Evolutionary conservation across 495 filamentous ascomycete species (phyloP), one percentile per base, ranked within the genome.

Genomic region (Daldinia loculata): DNA sequence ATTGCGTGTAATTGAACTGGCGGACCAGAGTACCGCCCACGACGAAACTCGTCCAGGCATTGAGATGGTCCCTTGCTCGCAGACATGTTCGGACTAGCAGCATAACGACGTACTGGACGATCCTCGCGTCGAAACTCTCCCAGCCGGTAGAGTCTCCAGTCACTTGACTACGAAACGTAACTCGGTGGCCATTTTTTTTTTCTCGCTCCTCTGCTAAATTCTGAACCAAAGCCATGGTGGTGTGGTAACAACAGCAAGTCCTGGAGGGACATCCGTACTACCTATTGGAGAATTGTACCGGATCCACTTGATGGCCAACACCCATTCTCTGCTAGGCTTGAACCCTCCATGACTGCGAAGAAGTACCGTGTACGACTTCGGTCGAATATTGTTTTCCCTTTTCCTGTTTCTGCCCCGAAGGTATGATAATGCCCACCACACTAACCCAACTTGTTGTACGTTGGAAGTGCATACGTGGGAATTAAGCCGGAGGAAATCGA

Each of bases 321-420:
- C 67, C 63, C 72, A 67, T 56, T 67, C 29, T 63, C 27, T 60
- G n/a, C 51, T 63, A 71, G 69, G 60, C 63, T 61, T 71, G 51
- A 66, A 61, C 57, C 68, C 60, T 61, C 65, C 56, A 61, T 58
- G 55, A 24, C 36, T 34, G 22, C 15, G 26, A 50, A 57, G 51
- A 69, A 66, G 70, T 73, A 73, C 70, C 70, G 70, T 66, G 70
- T 73, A 73, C 70, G 43, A 69, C 66, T 66, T 69, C 70, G 61
- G 66, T 73, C 70, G 56, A 73, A 73, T 73, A 66, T 66, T 66
- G 58, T 65, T 61, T 69, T 61, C 19, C 39, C 38, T 64, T 69
- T 69, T 58, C 61, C 66, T 69, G 70, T 62, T 66, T 73, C 51
- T 73, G 52, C 39, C 57, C 69, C 64, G 64, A 64, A 61, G 24